phyloP scores from a whole-genome alignment of 257 asterid genomes.

The Anisodus tanguticus region DNA sequence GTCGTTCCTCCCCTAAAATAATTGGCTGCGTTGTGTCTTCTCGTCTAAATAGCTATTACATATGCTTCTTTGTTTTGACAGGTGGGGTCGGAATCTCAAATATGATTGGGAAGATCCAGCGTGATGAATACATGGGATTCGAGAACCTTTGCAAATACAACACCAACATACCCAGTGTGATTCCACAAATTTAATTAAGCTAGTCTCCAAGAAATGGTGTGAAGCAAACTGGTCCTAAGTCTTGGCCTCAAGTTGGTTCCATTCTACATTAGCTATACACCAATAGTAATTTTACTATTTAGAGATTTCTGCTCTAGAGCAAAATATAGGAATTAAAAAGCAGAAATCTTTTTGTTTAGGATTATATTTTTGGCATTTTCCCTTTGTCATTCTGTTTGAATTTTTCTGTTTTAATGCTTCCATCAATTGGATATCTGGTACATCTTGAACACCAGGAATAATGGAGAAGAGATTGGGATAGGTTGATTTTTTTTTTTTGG shows the following conservation, averaged over 20 bases:
- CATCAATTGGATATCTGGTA: background rate
- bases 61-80: slow-evolving; percentile 34
- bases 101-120: slow-evolving; percentile 79
- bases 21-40: background rate
- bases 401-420: background rate
- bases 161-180: too few species aligned
- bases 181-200: slow-evolving; percentile 20
- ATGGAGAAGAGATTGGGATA: background rate
- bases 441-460: background rate
- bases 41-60: background rate
- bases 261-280: background rate
- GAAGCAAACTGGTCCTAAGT: background rate
- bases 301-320: background rate
- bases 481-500: background rate
- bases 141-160: slow-evolving; percentile 80
- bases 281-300: background rate
- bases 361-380: background rate
- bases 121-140: slow-evolving; percentile 89
- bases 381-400: background rate
- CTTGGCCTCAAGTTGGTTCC: slow-evolving; percentile 2
- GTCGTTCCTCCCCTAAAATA: background rate
- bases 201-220: slow-evolving; percentile 8
- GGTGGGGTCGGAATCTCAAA: slow-evolving; percentile 91
- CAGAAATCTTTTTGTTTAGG: background rate
- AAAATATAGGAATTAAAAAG: background rate